These are phyloP conservation scores for Hypoxylon trugodes DNA, from an alignment of 495 filamentous ascomycete species.

Conservation along the genomic window DNA sequence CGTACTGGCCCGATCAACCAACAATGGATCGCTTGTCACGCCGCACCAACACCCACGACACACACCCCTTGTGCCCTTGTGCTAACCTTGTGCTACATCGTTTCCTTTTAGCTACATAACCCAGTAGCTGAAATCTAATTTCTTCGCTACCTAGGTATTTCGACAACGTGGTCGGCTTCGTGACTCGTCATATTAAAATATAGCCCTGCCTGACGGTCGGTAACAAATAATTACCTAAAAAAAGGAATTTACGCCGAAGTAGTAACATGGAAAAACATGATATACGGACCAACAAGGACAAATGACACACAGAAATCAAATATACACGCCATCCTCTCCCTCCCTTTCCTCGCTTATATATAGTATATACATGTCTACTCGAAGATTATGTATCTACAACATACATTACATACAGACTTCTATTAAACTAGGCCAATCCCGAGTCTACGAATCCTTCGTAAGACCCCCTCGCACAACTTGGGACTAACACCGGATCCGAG, in stretches of 20 bases:
- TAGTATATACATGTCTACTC: too few species aligned
- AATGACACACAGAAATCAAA: too few species aligned
- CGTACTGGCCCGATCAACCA: slow-evolving; percentile 2
- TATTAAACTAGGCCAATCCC: slow-evolving; percentile 21
- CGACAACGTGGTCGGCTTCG: slow-evolving; percentile 16
- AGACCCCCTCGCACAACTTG: slow-evolving; percentile 22
- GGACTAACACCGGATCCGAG: slow-evolving; percentile 18
- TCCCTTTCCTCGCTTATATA: too few species aligned
- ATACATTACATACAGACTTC: background rate
- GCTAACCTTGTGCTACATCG: slow-evolving; percentile 6
- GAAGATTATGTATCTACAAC: background rate
- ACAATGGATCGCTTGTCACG: background rate
- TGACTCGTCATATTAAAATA: slow-evolving; percentile 15
- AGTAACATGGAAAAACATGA: slow-evolving; percentile 1
- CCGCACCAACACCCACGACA: slow-evolving; percentile 22
- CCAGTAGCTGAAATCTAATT: background rate
- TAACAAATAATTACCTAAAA: slow-evolving; percentile 34
- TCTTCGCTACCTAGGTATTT: slow-evolving; percentile 8
- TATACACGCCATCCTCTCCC: too few species aligned
- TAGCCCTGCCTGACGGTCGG: slow-evolving; percentile 13
- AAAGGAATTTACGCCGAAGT: slow-evolving; percentile 20
- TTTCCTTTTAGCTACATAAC: background rate
- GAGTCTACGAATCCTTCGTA: slow-evolving; percentile 21
- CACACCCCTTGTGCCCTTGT: slow-evolving; percentile 19
- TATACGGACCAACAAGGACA: slow-evolving; percentile 8